These are phyloP conservation scores for Brassica napus DNA, from an alignment of 345 rosid genomes.

Conservation along the genomic window Da-Ae NC_063444.1:30834001-30834500, in stretches of 20 bases:
- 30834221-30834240: neutral
- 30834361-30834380: constrained; percentile 15
- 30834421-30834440: neutral
- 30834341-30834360: neutral
- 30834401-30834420: neutral
- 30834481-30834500: neutral
- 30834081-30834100: neutral
- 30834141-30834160: neutral
- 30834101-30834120: neutral
- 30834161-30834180: neutral
- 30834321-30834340: neutral
- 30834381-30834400: neutral
- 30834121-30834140: neutral
- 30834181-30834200: neutral
- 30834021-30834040: neutral
- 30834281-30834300: neutral
- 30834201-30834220: neutral
- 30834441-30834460: too few relatives aligned
- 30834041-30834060: neutral
- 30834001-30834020: constrained; percentile 2
- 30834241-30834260: neutral
- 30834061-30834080: neutral
- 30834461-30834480: neutral
- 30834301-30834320: neutral
- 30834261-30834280: neutral